phyloP scores from a whole-genome alignment of 495 filamentous ascomycete species.

The Evernia prunastri region DNA sequence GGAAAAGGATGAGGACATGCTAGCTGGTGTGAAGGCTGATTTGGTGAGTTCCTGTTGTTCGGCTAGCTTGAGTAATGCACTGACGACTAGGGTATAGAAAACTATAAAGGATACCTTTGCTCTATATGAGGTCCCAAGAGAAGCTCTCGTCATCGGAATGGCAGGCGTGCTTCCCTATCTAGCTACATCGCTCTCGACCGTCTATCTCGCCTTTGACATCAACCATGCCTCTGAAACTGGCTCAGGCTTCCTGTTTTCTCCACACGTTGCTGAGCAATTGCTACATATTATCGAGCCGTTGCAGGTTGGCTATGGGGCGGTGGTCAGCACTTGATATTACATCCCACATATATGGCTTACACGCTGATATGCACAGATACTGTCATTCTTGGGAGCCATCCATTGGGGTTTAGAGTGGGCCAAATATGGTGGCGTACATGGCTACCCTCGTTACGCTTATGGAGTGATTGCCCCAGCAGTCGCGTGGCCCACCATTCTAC shows the following conservation, averaged over 20 bases:
- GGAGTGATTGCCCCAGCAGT: slow-evolving; percentile 76
- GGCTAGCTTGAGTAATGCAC: background rate
- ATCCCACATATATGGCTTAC: slow-evolving; percentile 1
- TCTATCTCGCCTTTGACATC: slow-evolving; percentile 78
- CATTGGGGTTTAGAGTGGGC: slow-evolving; percentile 91
- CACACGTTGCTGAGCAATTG: slow-evolving; percentile 63
- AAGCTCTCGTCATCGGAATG: slow-evolving; percentile 75
- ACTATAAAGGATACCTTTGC: slow-evolving; percentile 84
- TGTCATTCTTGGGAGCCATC: slow-evolving; percentile 92
- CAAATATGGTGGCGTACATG: slow-evolving; percentile 61
- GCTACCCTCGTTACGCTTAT: slow-evolving; percentile 72
- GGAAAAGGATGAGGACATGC: slow-evolving; percentile 53
- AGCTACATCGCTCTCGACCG: slow-evolving; percentile 78
- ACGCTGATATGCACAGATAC: slow-evolving; percentile 49
- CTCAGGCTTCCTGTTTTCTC: slow-evolving; percentile 57
- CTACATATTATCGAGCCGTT: slow-evolving; percentile 81
- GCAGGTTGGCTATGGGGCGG: slow-evolving; percentile 88
- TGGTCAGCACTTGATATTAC: slow-evolving; percentile 50
- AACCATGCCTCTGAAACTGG: slow-evolving; percentile 56
- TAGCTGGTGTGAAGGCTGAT: slow-evolving; percentile 63
- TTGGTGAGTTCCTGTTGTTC: slow-evolving; percentile 48
- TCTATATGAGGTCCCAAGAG: slow-evolving; percentile 66
- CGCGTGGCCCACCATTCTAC: slow-evolving; percentile 87
- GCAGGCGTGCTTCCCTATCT: slow-evolving; percentile 89
- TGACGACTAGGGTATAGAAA: slow-evolving; percentile 43